Evolutionary conservation across 768 basidiomycete species (phyloP).

Genomic region (Lactarius sp.): DNA sequence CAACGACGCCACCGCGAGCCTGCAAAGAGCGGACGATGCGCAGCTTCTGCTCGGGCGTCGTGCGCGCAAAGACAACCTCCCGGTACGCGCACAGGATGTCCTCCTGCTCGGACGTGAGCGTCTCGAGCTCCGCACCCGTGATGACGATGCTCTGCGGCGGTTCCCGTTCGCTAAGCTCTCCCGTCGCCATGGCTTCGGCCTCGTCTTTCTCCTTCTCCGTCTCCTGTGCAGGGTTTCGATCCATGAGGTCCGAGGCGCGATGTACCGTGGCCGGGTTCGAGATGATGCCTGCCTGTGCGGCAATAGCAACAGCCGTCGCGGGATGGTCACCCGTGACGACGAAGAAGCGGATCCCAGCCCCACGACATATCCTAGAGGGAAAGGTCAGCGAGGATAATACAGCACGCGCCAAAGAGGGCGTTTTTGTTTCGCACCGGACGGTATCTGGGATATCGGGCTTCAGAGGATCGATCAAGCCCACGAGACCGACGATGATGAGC

Average conservation of each 20-base stretch:
- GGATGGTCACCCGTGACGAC: slow-evolving; percentile 62
- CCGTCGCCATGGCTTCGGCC: slow-evolving; percentile 9
- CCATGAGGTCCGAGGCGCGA: slow-evolving; percentile 36
- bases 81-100: slow-evolving; percentile 35
- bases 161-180: not conserved
- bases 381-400: not conserved
- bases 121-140: slow-evolving; percentile 36
- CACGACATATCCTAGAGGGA: slow-evolving; percentile 37
- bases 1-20: slow-evolving; percentile 47
- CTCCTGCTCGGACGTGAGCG: slow-evolving; percentile 21
- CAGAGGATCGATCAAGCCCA: slow-evolving; percentile 59
- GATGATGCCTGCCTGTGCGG: slow-evolving; percentile 55
- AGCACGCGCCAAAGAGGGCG: not conserved
- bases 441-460: slow-evolving; percentile 50
- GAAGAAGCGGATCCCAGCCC: slow-evolving; percentile 57
- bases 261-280: slow-evolving; percentile 37
- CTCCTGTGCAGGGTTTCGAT: slow-evolving; percentile 25
- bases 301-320: slow-evolving; percentile 58
- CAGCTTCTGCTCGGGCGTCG: slow-evolving; percentile 60
- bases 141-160: slow-evolving; percentile 38
- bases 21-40: slow-evolving; percentile 59
- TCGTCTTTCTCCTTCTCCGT: slow-evolving; percentile 34
- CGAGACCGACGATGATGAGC: slow-evolving; percentile 51
- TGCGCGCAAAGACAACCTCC: slow-evolving; percentile 57
- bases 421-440: slow-evolving; percentile 28